These are phyloP conservation scores for Kurtzmaniella cleridarum DNA, from an alignment of 805 yeast species.

Conservation along the genomic window DNA sequence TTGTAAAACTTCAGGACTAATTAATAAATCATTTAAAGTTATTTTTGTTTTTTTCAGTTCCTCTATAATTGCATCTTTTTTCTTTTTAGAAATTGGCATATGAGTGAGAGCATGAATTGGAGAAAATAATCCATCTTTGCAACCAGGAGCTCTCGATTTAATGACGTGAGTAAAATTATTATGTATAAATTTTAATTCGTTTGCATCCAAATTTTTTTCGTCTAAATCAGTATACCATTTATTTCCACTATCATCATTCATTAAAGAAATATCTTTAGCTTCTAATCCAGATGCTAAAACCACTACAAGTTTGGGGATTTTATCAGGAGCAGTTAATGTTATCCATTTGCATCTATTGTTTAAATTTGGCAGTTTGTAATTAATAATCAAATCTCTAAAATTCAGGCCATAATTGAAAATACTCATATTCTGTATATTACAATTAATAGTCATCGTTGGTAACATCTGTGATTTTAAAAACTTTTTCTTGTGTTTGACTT, in stretches of 20 bases:
- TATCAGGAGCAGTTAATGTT: slow-evolving; percentile 40
- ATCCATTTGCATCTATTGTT: slow-evolving; percentile 36
- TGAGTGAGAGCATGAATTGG: slow-evolving; percentile 50
- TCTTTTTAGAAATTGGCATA: slow-evolving; percentile 53
- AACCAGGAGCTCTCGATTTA: slow-evolving; percentile 64
- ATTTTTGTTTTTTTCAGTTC: slow-evolving; percentile 32
- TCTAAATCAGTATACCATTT: slow-evolving; percentile 4
- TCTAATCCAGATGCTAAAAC: slow-evolving; percentile 64
- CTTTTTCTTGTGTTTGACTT: background rate
- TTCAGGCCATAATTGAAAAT: slow-evolving; percentile 2
- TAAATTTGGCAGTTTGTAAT: slow-evolving; percentile 6
- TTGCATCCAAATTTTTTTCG: slow-evolving; percentile 6
- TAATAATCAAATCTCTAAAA: slow-evolving; percentile 15
- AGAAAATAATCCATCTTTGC: slow-evolving; percentile 49
- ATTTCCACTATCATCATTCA: slow-evolving; percentile 10
- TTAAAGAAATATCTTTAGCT: slow-evolving; percentile 36
- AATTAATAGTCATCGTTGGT: slow-evolving; percentile 11
- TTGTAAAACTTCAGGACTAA: slow-evolving; percentile 45
- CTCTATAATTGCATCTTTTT: slow-evolving; percentile 37
- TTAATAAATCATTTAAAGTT: slow-evolving; percentile 46
- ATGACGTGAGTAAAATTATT: slow-evolving; percentile 37
- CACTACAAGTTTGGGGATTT: slow-evolving; percentile 50
- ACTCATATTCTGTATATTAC: too few species aligned
- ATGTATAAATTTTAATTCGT: slow-evolving; percentile 28
- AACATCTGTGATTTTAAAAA: background rate